Base-by-base conservation (phyloP, 192 early-diverging fungal species). In the Podila minutissima region DNA sequence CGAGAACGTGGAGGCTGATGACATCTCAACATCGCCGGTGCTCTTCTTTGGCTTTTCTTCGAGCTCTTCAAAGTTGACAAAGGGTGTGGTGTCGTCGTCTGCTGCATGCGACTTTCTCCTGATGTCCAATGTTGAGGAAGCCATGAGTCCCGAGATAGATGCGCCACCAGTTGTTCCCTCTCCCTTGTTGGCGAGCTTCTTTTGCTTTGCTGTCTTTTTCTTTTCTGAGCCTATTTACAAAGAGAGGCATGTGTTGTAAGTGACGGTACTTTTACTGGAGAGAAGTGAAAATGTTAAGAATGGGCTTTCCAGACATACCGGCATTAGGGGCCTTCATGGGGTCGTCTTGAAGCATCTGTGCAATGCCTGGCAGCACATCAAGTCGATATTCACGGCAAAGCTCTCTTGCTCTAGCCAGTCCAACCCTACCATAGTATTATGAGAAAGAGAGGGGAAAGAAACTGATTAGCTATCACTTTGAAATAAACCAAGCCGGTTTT, bases 41-140 rank as follows among this genome's bases (percentile, higher is more conserved):
- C 33, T n/a, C 28, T 51, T 81, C 57, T 65, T 72, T 9, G 77
- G 77, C 33, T 57, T 73, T 13, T 81, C 77, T 29, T 81, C 77
- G 17, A 81, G 57, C 33, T 81, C 77, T 46, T 81, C 77, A 66
- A 81, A 81, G 17, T 81, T 81, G 29, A 81, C 77, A 55, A 81
- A 81, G 8, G 77, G 76, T 0, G 76, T 81, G 3, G 76, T 73
- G 26, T 81, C 77, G 24, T 81, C 77, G 7, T 81, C 77, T 13
- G 71, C 71, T 17, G 71, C 71, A 64, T 81, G 77, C 1, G 77
- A 81, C 49, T 73, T 81, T 22, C 77, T 60, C 61, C 71, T 60
- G 46, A 5, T 59, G n/a, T 81, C 77, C 29, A 68, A n/a, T n/a
- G n/a, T 32, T 32, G 62, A 58, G 10, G 28, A 9, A 29, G 29